Percentiles rank a stretch among this genome's conserved stretches.
Evolutionary conservation across 108 stramenopile genomes (phyloP).

Genomic region (Hondaea fermentalgiana): DNA sequence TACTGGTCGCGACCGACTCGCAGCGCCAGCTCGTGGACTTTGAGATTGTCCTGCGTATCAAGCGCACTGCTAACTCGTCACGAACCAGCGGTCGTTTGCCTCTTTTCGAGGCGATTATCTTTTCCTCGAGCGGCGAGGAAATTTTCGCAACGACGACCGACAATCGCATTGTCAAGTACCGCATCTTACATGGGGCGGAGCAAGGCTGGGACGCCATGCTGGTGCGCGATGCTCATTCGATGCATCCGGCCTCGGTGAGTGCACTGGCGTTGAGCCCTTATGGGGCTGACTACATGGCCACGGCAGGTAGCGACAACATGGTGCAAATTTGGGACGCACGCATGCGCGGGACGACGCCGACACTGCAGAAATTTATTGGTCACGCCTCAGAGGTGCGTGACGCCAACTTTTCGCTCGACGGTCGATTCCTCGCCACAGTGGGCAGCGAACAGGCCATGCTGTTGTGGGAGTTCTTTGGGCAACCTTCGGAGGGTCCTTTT

Average conservation of each 20-base stretch:
- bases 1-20: background rate
- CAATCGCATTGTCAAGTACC: background rate
- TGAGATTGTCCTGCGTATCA: background rate
- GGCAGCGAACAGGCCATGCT: background rate
- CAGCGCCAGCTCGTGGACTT: background rate
- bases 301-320: slow-evolving; percentile 4
- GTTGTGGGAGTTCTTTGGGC: background rate
- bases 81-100: background rate
- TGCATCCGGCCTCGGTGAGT: background rate
- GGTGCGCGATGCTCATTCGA: slow-evolving; percentile 1
- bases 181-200: background rate
- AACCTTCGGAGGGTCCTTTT: background rate
- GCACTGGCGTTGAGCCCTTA: background rate
- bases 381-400: background rate
- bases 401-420: background rate
- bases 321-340: background rate
- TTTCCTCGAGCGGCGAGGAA: background rate
- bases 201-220: slow-evolving; percentile 13
- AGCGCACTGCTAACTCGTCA: background rate
- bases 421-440: background rate
- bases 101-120: background rate
- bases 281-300: background rate
- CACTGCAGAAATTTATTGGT: background rate
- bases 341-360: background rate
- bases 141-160: background rate